Evolutionary conservation across 2,329 filamentous ascomycete genomes (phyloP).

Genomic region (Trichophyton equinum): DNA sequence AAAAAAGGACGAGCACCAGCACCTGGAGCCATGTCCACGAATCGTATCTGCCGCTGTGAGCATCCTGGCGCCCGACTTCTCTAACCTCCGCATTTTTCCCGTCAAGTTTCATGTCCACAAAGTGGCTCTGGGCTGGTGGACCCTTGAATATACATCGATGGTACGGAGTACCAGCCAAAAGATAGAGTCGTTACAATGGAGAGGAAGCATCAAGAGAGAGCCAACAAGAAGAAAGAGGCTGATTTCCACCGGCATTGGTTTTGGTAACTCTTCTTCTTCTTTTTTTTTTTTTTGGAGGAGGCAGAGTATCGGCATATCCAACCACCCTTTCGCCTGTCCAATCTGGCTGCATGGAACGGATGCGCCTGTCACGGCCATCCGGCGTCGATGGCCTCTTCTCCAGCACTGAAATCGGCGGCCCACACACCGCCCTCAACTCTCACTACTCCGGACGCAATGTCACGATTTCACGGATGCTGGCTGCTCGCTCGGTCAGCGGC

Average conservation of each 20-base stretch:
- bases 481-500: slow-evolving; percentile 1
- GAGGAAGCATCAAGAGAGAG: neutral
- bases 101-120: slow-evolving; percentile 4
- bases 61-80: neutral
- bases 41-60: slow-evolving; percentile 1
- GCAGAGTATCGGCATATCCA: neutral
- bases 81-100: slow-evolving; percentile 6
- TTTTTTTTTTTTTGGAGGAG: neutral
- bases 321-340: neutral
- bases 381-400: neutral
- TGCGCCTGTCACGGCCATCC: neutral
- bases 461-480: slow-evolving; percentile 1
- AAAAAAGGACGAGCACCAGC: neutral
- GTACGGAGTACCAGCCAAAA: neutral
- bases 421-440: neutral
- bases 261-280: too few relatives aligned
- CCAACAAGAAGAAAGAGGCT: neutral
- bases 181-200: neutral
- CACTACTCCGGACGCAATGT: neutral
- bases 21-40: neutral
- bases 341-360: neutral
- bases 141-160: neutral
- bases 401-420: neutral
- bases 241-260: neutral
- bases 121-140: neutral